Percentiles rank a stretch among this genome's conserved stretches.
Conservation (phyloP, 345 rosid genomes). For the Salix dunnii region DNA sequence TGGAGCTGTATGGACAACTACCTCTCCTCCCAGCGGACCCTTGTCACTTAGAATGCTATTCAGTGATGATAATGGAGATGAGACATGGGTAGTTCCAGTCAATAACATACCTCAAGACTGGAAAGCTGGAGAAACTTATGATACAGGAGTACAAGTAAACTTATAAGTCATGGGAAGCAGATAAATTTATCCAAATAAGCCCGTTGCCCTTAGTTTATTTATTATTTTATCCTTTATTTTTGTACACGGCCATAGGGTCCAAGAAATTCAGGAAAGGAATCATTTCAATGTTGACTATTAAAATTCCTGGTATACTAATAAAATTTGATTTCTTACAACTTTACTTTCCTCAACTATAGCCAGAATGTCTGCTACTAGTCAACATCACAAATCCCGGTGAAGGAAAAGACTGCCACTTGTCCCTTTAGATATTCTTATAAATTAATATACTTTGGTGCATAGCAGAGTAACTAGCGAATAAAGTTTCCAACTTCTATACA, state of each 20-base stretch:
- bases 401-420: neutral
- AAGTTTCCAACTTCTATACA: neutral
- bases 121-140: constrained; percentile 61
- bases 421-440: neutral
- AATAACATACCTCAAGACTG: constrained; percentile 55
- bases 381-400: neutral
- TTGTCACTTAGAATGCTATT: constrained; percentile 60
- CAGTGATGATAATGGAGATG: constrained; percentile 52
- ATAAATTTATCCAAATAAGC: neutral
- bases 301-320: constrained; percentile 4
- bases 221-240: neutral
- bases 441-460: neutral
- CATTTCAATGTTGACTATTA: constrained; percentile 7
- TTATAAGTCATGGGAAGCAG: constrained; percentile 2
- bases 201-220: neutral
- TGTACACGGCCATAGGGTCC: neutral
- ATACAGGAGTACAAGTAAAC: constrained; percentile 55
- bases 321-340: neutral
- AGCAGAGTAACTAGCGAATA: neutral
- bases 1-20: constrained; percentile 58
- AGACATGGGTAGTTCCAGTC: constrained; percentile 59
- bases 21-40: constrained; percentile 55
- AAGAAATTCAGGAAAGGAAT: constrained; percentile 23
- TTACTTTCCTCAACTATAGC: neutral
- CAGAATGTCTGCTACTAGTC: constrained; percentile 8